Base-by-base conservation (phyloP, 768 basidiomycete genomes). In the Dacryopinax spathularia region DNA sequence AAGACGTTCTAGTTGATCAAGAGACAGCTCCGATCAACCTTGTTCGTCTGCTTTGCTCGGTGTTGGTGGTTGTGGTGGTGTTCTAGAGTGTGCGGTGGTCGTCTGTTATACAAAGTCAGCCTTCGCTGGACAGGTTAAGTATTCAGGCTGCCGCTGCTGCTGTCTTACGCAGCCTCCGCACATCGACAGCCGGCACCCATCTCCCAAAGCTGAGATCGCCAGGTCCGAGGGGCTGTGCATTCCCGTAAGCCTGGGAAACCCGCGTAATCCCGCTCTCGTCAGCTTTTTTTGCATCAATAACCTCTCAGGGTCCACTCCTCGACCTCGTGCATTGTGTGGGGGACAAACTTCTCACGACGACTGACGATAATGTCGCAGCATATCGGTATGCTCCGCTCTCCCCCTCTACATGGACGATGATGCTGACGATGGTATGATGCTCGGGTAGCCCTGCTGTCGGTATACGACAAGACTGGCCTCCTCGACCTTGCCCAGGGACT, bases 391-490 rank as follows among this genome's bases (percentile, higher is more conserved):
- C n/a, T 56, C 48, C 48, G 22, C 6, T 44, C 15, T n/a, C n/a
- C n/a, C 48, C 12, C 48, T 2, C 18, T 37, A 15, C 48, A 27
- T 31, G 31, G 15, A 31, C 10, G 25, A 29, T 20, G 25, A 22
- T 56, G 25, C 48, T 56, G 48, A 29, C n/a, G n/a, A n/a, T n/a
- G n/a, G n/a, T n/a, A n/a, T n/a, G 36, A 37, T 37, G 12, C 36
- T 10, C 25, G 25, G 7, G 65, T 64, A 91, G 95, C 94, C 22
- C 77, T 99, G 63, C 77, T 99, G 61, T 96, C 93, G 33, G 96
- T 97, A 63, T 98, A 96, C 72, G 95, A 98, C 79, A 99, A 99
- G 77, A 82, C 87, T 60, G 83, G 85, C 71, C 83, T 99, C 59
- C 74, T 98, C 64, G 87, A 93, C 62, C 82, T 99, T 56, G 96